phyloP scores from a whole-genome alignment of 1,284 basidiomycete genomes.

The Ceratobasidium sp. region DNA sequence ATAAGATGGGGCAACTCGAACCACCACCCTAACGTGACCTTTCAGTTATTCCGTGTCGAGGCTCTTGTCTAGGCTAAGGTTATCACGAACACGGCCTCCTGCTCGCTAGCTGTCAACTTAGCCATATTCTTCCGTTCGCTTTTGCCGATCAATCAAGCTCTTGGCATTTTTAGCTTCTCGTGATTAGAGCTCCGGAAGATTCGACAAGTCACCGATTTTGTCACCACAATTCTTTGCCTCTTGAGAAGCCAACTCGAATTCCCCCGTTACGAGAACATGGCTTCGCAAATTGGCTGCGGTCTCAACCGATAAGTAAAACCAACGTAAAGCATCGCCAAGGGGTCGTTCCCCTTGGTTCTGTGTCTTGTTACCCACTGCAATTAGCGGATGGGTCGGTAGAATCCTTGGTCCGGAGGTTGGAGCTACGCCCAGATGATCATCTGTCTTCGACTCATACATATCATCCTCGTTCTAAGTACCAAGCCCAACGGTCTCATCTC shows the following conservation, averaged over 20 bases:
- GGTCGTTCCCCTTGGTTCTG: too few species aligned
- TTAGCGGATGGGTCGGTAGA: too few species aligned
- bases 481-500: too few species aligned
- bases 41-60: not conserved
- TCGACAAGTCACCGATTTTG: constrained; percentile 14
- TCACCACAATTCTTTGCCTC: not conserved
- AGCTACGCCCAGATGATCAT: too few species aligned
- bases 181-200: not conserved
- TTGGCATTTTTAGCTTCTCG: not conserved
- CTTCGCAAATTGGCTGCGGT: not conserved
- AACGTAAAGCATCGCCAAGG: too few species aligned
- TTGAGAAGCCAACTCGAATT: not conserved
- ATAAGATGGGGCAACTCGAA: not conserved
- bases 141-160: not conserved
- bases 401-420: too few species aligned
- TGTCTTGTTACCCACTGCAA: too few species aligned
- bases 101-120: not conserved
- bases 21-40: not conserved
- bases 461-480: too few species aligned
- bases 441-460: too few species aligned
- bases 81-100: not conserved
- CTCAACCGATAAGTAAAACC: not conserved
- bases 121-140: not conserved
- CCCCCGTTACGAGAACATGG: not conserved
- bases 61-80: not conserved